These are phyloP conservation scores for Ophiostoma novo-ulmi DNA, from an alignment of 2,329 filamentous ascomycete genomes.

Conservation along the genomic window DNA sequence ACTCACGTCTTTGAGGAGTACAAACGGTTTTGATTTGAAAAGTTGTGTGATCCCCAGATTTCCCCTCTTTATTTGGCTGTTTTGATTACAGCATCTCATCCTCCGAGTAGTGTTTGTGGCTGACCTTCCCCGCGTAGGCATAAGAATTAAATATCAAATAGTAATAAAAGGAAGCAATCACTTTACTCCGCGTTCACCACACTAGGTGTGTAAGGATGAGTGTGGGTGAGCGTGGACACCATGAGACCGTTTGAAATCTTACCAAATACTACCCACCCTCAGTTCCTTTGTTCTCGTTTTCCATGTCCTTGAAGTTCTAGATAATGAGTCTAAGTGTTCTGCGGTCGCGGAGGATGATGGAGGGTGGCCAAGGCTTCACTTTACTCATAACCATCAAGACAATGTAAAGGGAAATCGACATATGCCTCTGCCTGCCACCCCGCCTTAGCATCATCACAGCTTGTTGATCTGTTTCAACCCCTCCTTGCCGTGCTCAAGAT, in stretches of 20 bases:
- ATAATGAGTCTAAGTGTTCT: background rate
- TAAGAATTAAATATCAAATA: background rate
- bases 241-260: background rate
- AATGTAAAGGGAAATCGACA: background rate
- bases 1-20: background rate
- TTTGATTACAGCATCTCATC: slow-evolving; percentile 2
- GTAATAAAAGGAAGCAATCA: background rate
- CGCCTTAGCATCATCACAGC: background rate
- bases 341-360: background rate
- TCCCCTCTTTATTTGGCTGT: slow-evolving; percentile 1
- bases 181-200: background rate
- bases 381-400: background rate
- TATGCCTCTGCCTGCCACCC: background rate
- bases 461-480: background rate
- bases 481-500: background rate
- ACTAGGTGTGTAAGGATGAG: background rate
- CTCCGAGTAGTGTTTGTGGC: background rate
- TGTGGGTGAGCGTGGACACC: background rate
- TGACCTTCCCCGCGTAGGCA: background rate
- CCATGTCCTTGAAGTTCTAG: background rate
- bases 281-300: background rate
- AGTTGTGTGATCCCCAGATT: slow-evolving; percentile 2
- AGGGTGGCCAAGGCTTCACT: slow-evolving; percentile 7
- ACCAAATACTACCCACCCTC: slow-evolving; percentile 3
- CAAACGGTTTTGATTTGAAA: background rate